Conservation (phyloP, 306 rosid genomes). For the Cucurbita argyrosperma region DNA sequence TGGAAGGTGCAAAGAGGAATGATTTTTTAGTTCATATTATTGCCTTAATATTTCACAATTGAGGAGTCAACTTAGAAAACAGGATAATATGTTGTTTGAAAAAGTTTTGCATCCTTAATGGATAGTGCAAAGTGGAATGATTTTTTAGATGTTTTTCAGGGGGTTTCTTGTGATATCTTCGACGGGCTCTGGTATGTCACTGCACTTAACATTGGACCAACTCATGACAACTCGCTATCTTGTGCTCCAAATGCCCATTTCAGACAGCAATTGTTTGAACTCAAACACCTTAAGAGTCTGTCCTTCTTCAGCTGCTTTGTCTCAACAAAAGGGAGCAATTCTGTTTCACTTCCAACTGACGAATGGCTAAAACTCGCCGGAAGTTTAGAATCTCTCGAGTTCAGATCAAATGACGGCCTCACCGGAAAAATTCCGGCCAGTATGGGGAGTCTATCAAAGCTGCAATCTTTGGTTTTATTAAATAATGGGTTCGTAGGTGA, state of each 20-base stretch:
- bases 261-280: slow-evolving; percentile 39
- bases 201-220: slow-evolving; percentile 54
- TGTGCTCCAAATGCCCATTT: slow-evolving; percentile 44
- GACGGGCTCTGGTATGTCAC: slow-evolving; percentile 82
- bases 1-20: background rate
- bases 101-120: background rate
- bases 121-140: background rate
- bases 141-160: slow-evolving; percentile 29
- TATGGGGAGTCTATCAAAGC: slow-evolving; percentile 48
- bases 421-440: slow-evolving; percentile 39
- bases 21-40: background rate
- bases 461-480: slow-evolving; percentile 49
- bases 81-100: background rate
- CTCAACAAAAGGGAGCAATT: slow-evolving; percentile 22
- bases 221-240: slow-evolving; percentile 65
- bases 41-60: background rate
- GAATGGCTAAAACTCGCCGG: slow-evolving; percentile 54
- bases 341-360: slow-evolving; percentile 32
- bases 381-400: slow-evolving; percentile 59
- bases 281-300: slow-evolving; percentile 47
- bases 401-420: slow-evolving; percentile 60
- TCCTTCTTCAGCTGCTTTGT: slow-evolving; percentile 64
- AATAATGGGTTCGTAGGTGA: slow-evolving; percentile 55
- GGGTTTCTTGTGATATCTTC: slow-evolving; percentile 73
- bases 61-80: background rate